phyloP scores from a whole-genome alignment of 1,284 basidiomycete species.

The Trichosporon ovoides region DNA sequence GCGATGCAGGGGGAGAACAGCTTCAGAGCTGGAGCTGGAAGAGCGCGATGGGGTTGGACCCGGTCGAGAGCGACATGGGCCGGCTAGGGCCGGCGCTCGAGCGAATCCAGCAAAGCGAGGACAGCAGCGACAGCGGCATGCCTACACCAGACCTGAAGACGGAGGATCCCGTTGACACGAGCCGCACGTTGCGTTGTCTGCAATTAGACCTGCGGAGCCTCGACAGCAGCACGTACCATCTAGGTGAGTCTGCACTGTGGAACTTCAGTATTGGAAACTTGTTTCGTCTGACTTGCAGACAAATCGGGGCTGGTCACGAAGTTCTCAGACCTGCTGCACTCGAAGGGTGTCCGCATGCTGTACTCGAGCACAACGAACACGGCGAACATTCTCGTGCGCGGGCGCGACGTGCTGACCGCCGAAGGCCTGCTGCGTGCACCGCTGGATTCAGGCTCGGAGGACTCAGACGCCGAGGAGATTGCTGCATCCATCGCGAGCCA shows the following conservation, averaged over 20 bases:
- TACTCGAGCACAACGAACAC: conserved; percentile 79
- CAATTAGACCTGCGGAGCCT: conserved; percentile 40
- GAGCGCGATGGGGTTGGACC: not conserved
- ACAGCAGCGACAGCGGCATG: not conserved
- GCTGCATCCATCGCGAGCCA: not conserved
- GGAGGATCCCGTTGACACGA: not conserved
- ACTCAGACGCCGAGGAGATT: not conserved
- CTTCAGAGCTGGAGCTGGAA: conserved; percentile 1
- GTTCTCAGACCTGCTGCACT: conserved; percentile 65
- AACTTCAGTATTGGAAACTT: no score
- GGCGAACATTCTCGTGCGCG: conserved; percentile 63
- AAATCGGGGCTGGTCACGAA: conserved; percentile 62
- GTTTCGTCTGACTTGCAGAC: conserved; percentile 21
- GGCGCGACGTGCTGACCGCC: conserved; percentile 33
- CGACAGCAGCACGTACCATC: conserved; percentile 8
- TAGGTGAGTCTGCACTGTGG: conserved; percentile 7
- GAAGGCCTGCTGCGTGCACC: conserved; percentile 25
- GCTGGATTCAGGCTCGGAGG: not conserved
- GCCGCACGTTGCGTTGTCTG: conserved; percentile 35
- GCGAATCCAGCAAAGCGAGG: conserved; percentile 1
- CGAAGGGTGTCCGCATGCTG: conserved; percentile 71
- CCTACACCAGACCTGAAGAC: not conserved
- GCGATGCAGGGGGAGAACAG: conserved; percentile 2
- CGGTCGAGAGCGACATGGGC: not conserved
- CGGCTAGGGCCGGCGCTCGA: not conserved